Conservation (phyloP, 805 yeast species). For the Candida arabinofermentans region DNA sequence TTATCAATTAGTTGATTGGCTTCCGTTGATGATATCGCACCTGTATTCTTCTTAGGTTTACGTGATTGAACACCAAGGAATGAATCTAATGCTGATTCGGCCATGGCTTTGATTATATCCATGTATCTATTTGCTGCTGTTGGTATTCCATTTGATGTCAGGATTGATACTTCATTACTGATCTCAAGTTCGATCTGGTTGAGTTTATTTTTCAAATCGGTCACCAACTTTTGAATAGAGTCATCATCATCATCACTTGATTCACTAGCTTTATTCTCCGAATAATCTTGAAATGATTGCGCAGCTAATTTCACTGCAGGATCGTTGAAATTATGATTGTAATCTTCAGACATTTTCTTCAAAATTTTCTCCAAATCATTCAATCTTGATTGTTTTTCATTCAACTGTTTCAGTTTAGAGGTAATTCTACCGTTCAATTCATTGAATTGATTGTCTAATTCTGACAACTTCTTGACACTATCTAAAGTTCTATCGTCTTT, state of each 20-base stretch:
- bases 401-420: conserved; percentile 17
- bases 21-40: conserved; percentile 7
- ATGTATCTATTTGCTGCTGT: background rate
- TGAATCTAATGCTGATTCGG: conserved; percentile 14
- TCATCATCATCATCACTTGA: background rate
- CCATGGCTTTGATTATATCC: background rate
- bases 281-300: conserved; percentile 45
- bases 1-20: conserved; percentile 20
- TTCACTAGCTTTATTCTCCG: conserved; percentile 30
- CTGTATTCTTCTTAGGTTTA: background rate
- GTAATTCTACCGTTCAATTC: conserved; percentile 2
- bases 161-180: background rate
- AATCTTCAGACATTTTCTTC: conserved; percentile 46
- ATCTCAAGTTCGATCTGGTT: conserved; percentile 3
- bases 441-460: conserved; percentile 13
- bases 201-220: conserved; percentile 6
- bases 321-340: conserved; percentile 83
- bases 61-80: conserved; percentile 18
- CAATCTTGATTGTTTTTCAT: conserved; percentile 17
- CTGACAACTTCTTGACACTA: conserved; percentile 2
- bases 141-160: background rate
- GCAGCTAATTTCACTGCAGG: conserved; percentile 78
- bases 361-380: conserved; percentile 44
- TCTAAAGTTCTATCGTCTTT: background rate
- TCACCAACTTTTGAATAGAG: conserved; percentile 1